Conservation (phyloP, 2,329 filamentous ascomycete species). For the Aulographum hederae region DNA sequence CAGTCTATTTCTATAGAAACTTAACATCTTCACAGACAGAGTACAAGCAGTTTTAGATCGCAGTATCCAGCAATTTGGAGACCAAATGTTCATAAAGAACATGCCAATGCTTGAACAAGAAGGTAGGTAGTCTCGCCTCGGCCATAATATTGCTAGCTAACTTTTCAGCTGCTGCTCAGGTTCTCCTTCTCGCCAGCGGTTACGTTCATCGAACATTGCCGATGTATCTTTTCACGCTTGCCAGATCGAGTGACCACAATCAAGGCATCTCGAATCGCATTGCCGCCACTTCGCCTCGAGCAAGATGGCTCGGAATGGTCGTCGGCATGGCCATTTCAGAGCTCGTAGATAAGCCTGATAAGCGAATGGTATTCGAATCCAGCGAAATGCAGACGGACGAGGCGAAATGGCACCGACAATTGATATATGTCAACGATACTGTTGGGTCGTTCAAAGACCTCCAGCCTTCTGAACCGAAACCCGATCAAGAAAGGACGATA, state of each 20-base stretch:
- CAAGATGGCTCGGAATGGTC: slow-evolving; percentile 73
- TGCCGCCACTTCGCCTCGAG: slow-evolving; percentile 52
- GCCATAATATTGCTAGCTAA: slow-evolving; percentile 2
- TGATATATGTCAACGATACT: slow-evolving; percentile 45
- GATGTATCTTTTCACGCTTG: slow-evolving; percentile 46
- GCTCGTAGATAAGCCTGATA: slow-evolving; percentile 47
- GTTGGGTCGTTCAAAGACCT: slow-evolving; percentile 40
- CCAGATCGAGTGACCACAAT: slow-evolving; percentile 57
- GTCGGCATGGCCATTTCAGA: slow-evolving; percentile 57
- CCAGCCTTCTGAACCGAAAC: slow-evolving; percentile 8
- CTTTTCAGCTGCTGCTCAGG: slow-evolving; percentile 55
- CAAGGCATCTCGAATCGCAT: slow-evolving; percentile 72
- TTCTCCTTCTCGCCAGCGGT: slow-evolving; percentile 58
- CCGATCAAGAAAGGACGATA: background rate
- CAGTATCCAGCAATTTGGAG: slow-evolving; percentile 57
- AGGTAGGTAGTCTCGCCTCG: slow-evolving; percentile 37
- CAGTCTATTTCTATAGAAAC: background rate
- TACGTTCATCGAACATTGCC: slow-evolving; percentile 51
- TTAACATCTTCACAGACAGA: slow-evolving; percentile 15
- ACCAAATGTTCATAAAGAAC: slow-evolving; percentile 74
- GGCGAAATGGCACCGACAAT: slow-evolving; percentile 52
- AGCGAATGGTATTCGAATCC: slow-evolving; percentile 65
- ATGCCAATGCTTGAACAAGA: slow-evolving; percentile 76
- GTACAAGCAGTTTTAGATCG: slow-evolving; percentile 46
- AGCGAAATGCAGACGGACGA: slow-evolving; percentile 61